phyloP scores from a whole-genome alignment of 805 yeast species.

The Huiozyma sinensis region DNA sequence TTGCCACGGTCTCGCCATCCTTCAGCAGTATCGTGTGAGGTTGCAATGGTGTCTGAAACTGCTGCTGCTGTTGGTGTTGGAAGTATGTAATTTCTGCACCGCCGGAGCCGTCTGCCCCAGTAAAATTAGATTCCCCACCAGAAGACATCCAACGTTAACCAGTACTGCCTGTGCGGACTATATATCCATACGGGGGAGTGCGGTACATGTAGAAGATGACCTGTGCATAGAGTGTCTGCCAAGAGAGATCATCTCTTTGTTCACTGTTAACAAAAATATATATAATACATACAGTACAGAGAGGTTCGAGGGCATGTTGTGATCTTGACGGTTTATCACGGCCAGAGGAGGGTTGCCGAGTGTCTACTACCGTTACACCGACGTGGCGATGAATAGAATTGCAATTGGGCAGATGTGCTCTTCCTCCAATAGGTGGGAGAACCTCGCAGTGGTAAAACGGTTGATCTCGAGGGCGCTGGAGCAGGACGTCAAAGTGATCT shows the following conservation, averaged over 20 bases:
- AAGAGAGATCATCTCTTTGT: too few species aligned
- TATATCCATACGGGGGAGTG: too few species aligned
- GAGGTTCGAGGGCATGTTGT: neutral
- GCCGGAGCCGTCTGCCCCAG: too few species aligned
- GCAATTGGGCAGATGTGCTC: constrained; percentile 88
- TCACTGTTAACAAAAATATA: too few species aligned
- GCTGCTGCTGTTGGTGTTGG: neutral
- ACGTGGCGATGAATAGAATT: constrained; percentile 22
- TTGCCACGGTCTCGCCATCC: constrained; percentile 88
- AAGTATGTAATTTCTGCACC: neutral
- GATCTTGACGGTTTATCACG: neutral
- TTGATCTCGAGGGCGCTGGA: constrained; percentile 56
- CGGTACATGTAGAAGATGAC: too few species aligned
- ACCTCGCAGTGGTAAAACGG: constrained; percentile 47
- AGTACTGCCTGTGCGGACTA: too few species aligned
- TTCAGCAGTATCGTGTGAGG: constrained; percentile 70
- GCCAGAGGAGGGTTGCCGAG: neutral
- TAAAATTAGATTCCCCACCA: too few species aligned
- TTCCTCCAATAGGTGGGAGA: constrained; percentile 46
- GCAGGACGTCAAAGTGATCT: constrained; percentile 53
- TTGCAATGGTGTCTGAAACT: constrained; percentile 22
- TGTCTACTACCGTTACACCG: neutral
- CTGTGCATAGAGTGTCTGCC: too few species aligned
- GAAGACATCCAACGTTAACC: too few species aligned
- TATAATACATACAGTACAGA: too few species aligned